A percentile compares a stretch with the other conserved stretches of the same genome.
Conservation (phyloP, 805 yeast genomes). For the Pichia membranifaciens region DNA sequence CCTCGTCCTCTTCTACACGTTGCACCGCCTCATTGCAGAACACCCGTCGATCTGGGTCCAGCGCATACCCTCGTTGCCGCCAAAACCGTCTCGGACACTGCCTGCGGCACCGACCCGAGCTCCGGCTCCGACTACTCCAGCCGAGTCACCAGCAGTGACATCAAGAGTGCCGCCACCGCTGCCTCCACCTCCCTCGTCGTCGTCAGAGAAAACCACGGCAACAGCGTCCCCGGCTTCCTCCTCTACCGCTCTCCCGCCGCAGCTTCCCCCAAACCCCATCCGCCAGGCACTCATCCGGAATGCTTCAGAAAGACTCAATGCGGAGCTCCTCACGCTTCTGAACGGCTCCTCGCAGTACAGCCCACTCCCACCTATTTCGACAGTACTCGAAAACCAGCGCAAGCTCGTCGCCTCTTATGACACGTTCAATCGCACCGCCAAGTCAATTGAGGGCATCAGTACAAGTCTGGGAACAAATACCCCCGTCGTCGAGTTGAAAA, state of each 20-base stretch:
- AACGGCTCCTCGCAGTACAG: neutral
- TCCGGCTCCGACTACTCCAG: neutral
- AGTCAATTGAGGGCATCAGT: neutral
- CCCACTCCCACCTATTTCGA: neutral
- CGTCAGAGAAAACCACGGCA: too few species aligned
- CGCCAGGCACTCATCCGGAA: neutral
- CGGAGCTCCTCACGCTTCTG: neutral
- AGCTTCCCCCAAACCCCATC: conserved; percentile 20
- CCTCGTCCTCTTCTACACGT: neutral
- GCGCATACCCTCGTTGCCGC: neutral
- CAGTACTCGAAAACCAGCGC: conserved; percentile 3
- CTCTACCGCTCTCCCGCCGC: conserved; percentile 15
- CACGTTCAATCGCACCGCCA: conserved; percentile 17
- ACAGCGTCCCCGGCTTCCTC: neutral
- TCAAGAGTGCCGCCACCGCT: conserved; percentile 7
- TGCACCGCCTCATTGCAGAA: neutral
- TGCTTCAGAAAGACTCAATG: neutral
- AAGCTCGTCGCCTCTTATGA: conserved; percentile 18
- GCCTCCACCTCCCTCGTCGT: neutral
- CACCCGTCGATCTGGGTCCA: neutral
- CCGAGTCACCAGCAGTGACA: neutral
- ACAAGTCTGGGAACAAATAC: neutral
- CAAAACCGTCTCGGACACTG: neutral
- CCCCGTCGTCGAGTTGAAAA: neutral
- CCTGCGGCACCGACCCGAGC: neutral